Evolutionary conservation across 768 basidiomycete genomes (phyloP).

Genomic region (Rhodosporidiobolus sp.): DNA sequence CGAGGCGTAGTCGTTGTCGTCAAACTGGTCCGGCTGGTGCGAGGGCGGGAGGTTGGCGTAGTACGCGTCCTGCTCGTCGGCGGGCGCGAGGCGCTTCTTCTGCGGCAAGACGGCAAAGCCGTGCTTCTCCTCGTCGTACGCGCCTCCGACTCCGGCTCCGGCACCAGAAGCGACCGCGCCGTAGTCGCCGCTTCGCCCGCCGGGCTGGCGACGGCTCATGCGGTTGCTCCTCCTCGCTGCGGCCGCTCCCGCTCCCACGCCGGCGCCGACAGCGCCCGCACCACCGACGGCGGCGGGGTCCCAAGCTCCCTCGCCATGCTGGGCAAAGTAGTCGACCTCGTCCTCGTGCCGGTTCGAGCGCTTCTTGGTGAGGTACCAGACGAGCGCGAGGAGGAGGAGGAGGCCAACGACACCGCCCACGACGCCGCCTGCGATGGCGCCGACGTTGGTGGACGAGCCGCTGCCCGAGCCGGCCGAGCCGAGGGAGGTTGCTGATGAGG

Average conservation of each 20-base stretch:
- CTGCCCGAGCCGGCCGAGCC: not conserved
- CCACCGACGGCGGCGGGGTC: not conserved
- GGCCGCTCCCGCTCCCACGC: not conserved
- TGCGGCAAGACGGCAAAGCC: constrained; percentile 4
- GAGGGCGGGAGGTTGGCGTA: constrained; percentile 8
- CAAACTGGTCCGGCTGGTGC: not conserved
- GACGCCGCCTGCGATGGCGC: constrained; percentile 27
- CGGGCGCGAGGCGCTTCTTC: constrained; percentile 11
- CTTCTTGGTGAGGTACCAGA: constrained; percentile 19
- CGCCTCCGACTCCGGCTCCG: constrained; percentile 4
- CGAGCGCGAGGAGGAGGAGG: constrained; percentile 3
- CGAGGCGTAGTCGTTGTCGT: not conserved
- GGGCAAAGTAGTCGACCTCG: constrained; percentile 14
- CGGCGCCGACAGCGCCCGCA: not conserved
- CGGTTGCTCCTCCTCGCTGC: not conserved
- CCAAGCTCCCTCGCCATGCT: constrained; percentile 6
- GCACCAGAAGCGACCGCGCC: constrained; percentile 6
- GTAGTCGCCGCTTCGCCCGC: not conserved
- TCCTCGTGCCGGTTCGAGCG: not conserved
- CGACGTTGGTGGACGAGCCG: constrained; percentile 3
- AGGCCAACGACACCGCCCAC: constrained; percentile 27
- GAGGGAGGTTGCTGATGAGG: constrained; percentile 6
- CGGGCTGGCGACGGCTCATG: not conserved
- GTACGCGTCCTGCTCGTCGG: constrained; percentile 30
- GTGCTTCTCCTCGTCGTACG: constrained; percentile 16